phyloP scores from a whole-genome alignment of 176 grass and related monocot genomes.

The Aegilops umbellulata region DNA sequence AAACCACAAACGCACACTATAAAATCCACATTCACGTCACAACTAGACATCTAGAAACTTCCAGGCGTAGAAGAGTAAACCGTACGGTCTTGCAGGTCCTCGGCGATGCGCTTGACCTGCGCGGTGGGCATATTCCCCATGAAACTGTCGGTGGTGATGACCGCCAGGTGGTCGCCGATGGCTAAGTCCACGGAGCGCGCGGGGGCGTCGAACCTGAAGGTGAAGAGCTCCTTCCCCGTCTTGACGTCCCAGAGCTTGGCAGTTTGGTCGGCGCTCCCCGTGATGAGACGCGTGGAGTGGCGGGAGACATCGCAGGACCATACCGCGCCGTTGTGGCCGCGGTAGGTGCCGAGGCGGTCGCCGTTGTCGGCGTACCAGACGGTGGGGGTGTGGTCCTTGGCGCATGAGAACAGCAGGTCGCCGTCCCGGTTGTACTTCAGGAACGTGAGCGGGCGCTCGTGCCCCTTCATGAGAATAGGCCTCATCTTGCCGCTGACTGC shows the following conservation, averaged over 20 bases:
- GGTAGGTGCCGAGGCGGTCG: slow-evolving; percentile 81
- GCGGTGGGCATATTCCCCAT: slow-evolving; percentile 71
- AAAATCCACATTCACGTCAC: background rate
- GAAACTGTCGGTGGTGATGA: slow-evolving; percentile 87
- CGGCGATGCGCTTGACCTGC: slow-evolving; percentile 79
- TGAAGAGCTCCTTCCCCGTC: slow-evolving; percentile 65
- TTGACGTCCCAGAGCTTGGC: slow-evolving; percentile 88
- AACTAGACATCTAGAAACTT: background rate
- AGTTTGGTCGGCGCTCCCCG: slow-evolving; percentile 73
- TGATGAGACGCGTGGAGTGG: slow-evolving; percentile 76
- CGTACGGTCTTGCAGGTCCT: slow-evolving; percentile 68
- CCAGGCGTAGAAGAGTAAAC: background rate
- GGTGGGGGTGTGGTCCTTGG: slow-evolving; percentile 88
- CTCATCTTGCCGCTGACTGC: slow-evolving; percentile 38
- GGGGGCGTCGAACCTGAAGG: slow-evolving; percentile 77
- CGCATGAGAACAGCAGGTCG: slow-evolving; percentile 94
- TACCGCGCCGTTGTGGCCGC: slow-evolving; percentile 95
- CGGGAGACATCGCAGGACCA: slow-evolving; percentile 90
- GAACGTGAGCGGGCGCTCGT: slow-evolving; percentile 87
- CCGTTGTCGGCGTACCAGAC: slow-evolving; percentile 89
- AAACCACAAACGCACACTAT: background rate
- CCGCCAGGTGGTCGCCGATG: slow-evolving; percentile 60
- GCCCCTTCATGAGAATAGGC: slow-evolving; percentile 96
- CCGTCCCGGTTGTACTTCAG: slow-evolving; percentile 94
- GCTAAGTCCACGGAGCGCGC: slow-evolving; percentile 71